Conservation (phyloP, 176 grass and related monocot genomes). For the Eragrostis curvula region DNA sequence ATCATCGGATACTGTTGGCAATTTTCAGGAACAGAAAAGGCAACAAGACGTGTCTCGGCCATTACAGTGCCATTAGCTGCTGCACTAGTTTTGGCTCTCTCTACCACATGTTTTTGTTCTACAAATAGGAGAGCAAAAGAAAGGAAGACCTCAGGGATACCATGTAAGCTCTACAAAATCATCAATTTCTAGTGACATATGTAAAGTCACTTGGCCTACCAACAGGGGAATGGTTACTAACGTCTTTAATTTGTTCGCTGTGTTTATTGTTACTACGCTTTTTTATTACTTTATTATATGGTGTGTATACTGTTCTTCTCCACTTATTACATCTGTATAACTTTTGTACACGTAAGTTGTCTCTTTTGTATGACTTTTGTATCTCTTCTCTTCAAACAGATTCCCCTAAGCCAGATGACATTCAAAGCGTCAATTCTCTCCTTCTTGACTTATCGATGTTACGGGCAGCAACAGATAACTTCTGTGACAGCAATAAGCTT, state of each 20-base stretch:
- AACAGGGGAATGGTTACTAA: too few relatives aligned
- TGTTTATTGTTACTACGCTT: too few relatives aligned
- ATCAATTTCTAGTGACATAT: too few relatives aligned
- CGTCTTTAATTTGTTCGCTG: too few relatives aligned
- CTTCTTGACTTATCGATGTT: slow-evolving; percentile 51
- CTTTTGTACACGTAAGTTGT: too few relatives aligned
- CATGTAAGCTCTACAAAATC: slow-evolving; percentile 52
- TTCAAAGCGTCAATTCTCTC: slow-evolving; percentile 54
- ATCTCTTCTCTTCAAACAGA: slow-evolving; percentile 39
- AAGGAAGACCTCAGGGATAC: not conserved
- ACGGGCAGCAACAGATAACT: slow-evolving; percentile 61
- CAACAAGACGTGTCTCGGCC: slow-evolving; percentile 43
- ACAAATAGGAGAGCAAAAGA: slow-evolving; percentile 43
- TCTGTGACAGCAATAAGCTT: slow-evolving; percentile 63
- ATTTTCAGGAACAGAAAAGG: slow-evolving; percentile 39
- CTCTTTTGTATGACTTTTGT: too few relatives aligned
- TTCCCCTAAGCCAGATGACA: slow-evolving; percentile 40
- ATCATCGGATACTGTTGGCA: not conserved
- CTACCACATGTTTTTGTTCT: slow-evolving; percentile 36
- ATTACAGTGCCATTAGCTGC: slow-evolving; percentile 45
- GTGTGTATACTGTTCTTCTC: too few relatives aligned
- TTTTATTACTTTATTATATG: too few relatives aligned
- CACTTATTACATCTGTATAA: not conserved
- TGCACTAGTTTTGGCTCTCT: slow-evolving; percentile 14
- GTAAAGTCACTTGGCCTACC: too few relatives aligned